phyloP scores from a whole-genome alignment of 352 stramenopile genomes.

The Globisporangium iwayamae region DNA sequence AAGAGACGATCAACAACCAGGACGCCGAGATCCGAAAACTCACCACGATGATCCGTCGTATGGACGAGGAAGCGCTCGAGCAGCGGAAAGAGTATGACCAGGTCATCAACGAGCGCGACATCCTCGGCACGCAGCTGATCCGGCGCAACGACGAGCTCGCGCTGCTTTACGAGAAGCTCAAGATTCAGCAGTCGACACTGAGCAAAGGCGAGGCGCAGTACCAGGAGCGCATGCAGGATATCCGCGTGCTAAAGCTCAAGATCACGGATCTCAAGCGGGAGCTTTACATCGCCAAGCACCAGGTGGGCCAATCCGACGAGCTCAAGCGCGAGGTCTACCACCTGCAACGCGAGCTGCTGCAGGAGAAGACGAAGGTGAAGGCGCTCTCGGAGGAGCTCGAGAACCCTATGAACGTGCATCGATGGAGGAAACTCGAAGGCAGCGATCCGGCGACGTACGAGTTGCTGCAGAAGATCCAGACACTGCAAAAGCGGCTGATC shows the following conservation, averaged over 20 bases:
- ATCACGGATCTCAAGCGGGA: constrained; percentile 92
- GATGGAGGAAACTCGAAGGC: constrained; percentile 96
- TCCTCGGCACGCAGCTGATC: constrained; percentile 96
- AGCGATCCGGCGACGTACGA: constrained; percentile 94
- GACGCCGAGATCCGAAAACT: constrained; percentile 93
- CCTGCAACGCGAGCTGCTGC: constrained; percentile 89
- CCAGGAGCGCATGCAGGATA: constrained; percentile 90
- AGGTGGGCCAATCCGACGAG: constrained; percentile 83
- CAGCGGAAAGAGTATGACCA: constrained; percentile 96
- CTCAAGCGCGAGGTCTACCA: constrained; percentile 88
- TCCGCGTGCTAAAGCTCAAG: constrained; percentile 95
- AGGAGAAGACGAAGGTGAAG: constrained; percentile 97
- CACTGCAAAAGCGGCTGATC: constrained; percentile 93
- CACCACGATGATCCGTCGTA: constrained; percentile 87
- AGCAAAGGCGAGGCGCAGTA: constrained; percentile 93
- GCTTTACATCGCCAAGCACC: constrained; percentile 87
- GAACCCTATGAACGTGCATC: constrained; percentile 97
- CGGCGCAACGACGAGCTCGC: constrained; percentile 95
- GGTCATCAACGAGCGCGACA: constrained; percentile 96
- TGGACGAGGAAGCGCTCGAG: constrained; percentile 92
- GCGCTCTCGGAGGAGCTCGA: constrained; percentile 94
- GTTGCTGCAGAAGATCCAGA: constrained; percentile 96
- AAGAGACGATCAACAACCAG: constrained; percentile 93
- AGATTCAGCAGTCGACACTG: constrained; percentile 94
- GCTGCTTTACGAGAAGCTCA: constrained; percentile 97